Evolutionary conservation across 805 yeast species (phyloP).

Genomic region (Yarrowia deformans): DNA sequence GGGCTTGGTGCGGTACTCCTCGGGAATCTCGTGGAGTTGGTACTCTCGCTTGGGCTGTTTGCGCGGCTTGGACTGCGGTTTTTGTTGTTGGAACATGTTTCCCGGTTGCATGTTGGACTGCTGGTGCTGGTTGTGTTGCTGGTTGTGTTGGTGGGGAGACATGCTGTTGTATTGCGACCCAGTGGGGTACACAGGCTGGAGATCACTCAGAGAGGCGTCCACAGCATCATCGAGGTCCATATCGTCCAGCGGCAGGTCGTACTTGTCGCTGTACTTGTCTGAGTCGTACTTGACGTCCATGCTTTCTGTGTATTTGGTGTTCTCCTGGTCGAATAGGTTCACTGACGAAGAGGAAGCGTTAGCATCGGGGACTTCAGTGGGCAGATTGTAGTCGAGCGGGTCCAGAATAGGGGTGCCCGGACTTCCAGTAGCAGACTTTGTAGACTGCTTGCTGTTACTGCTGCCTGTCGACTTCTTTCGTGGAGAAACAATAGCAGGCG

Average conservation of each 20-base stretch:
- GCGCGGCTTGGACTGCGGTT: slow-evolving; percentile 49
- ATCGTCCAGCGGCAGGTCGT: slow-evolving; percentile 36
- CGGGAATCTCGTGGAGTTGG: slow-evolving; percentile 85
- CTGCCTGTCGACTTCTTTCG: slow-evolving; percentile 30
- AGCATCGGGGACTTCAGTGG: background rate
- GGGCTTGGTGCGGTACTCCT: slow-evolving; percentile 85
- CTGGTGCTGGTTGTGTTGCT: slow-evolving; percentile 15
- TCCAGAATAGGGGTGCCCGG: slow-evolving; percentile 19
- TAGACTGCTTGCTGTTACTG: slow-evolving; percentile 26
- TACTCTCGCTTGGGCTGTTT: slow-evolving; percentile 62
- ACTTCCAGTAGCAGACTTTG: slow-evolving; percentile 17
- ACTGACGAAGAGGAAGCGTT: slow-evolving; percentile 26
- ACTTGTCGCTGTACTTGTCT: slow-evolving; percentile 29
- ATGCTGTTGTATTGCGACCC: slow-evolving; percentile 32
- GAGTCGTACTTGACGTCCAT: slow-evolving; percentile 27
- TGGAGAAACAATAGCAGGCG: slow-evolving; percentile 24
- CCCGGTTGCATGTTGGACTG: slow-evolving; percentile 24
- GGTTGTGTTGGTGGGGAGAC: slow-evolving; percentile 2
- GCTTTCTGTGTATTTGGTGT: slow-evolving; percentile 26
- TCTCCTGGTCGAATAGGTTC: slow-evolving; percentile 27
- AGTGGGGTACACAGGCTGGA: slow-evolving; percentile 32
- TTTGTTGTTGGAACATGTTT: slow-evolving; percentile 32
- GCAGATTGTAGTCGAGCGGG: slow-evolving; percentile 11
- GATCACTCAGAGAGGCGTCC: slow-evolving; percentile 32
- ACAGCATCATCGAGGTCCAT: slow-evolving; percentile 30